A percentile compares a stretch with the other conserved stretches of the same genome.
phyloP scores from a whole-genome alignment of 2,329 filamentous ascomycete species.

The Camillea tinctor region DNA sequence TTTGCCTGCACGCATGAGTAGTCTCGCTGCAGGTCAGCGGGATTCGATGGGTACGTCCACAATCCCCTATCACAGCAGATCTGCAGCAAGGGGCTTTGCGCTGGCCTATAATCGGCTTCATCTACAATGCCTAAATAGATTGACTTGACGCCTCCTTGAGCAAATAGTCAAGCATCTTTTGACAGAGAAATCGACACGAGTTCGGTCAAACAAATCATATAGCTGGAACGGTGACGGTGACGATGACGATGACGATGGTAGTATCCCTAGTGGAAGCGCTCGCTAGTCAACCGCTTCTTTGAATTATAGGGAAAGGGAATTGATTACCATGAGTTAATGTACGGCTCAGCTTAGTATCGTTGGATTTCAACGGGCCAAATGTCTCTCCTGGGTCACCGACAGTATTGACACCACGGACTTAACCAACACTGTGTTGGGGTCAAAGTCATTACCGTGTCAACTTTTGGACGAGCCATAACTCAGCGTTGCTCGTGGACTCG shows the following conservation, averaged over 20 bases:
- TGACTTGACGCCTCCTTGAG: constrained; percentile 3
- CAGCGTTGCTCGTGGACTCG: constrained; percentile 9
- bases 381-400: constrained; percentile 36
- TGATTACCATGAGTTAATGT: constrained; percentile 29
- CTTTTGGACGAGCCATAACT: constrained; percentile 16
- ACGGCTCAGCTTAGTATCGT: constrained; percentile 24
- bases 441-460: constrained; percentile 20
- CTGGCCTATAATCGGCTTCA: constrained; percentile 11
- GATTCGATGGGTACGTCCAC: constrained; percentile 5
- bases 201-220: no score
- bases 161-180: constrained; percentile 38
- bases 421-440: constrained; percentile 13
- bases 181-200: constrained; percentile 38
- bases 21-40: constrained; percentile 7
- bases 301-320: constrained; percentile 3
- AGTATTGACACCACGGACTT: constrained; percentile 27
- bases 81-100: constrained; percentile 2
- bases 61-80: constrained; percentile 8
- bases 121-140: constrained; percentile 10
- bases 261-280: neutral
- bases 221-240: neutral
- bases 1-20: constrained; percentile 45
- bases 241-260: neutral
- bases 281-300: neutral
- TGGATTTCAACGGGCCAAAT: neutral